Conservation (phyloP, 208 protist species). For the Leishmania amazonensis region DNA sequence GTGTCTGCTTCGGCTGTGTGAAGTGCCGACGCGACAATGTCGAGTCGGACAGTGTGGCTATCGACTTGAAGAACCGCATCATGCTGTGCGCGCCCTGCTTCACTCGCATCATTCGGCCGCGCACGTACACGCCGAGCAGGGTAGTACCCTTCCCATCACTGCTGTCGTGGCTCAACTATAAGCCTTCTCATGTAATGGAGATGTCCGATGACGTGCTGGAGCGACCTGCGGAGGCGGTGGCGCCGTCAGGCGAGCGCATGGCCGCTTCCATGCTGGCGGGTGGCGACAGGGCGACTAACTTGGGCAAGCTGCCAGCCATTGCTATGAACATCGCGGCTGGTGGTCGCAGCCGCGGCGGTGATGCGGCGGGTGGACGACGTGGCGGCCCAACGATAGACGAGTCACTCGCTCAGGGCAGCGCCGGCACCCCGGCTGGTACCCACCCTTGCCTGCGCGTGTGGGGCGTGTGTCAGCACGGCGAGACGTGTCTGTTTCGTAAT, state of each 20-base stretch:
- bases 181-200: constrained; percentile 59
- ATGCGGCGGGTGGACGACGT: constrained; percentile 3
- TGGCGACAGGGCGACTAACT: constrained; percentile 43
- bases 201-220: constrained; percentile 70
- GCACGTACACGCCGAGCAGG: constrained; percentile 70
- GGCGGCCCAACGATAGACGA: constrained; percentile 24
- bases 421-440: constrained; percentile 5
- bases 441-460: constrained; percentile 81
- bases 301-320: constrained; percentile 67
- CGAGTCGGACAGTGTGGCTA: constrained; percentile 67
- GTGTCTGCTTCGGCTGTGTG: constrained; percentile 71
- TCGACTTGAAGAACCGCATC: constrained; percentile 65
- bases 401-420: constrained; percentile 10
- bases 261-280: constrained; percentile 42
- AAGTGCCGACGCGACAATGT: constrained; percentile 84
- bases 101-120: constrained; percentile 73
- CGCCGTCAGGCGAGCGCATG: constrained; percentile 74
- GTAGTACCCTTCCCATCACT: constrained; percentile 85
- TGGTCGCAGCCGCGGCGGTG: constrained; percentile 14
- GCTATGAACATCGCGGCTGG: constrained; percentile 58
- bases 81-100: constrained; percentile 79
- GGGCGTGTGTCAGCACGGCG: constrained; percentile 73
- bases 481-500: constrained; percentile 71
- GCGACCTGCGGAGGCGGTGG: constrained; percentile 79
- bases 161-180: constrained; percentile 86